Evolutionary conservation across 139 green algal species (phyloP).

Genomic region (Gonium pectorale): DNA sequence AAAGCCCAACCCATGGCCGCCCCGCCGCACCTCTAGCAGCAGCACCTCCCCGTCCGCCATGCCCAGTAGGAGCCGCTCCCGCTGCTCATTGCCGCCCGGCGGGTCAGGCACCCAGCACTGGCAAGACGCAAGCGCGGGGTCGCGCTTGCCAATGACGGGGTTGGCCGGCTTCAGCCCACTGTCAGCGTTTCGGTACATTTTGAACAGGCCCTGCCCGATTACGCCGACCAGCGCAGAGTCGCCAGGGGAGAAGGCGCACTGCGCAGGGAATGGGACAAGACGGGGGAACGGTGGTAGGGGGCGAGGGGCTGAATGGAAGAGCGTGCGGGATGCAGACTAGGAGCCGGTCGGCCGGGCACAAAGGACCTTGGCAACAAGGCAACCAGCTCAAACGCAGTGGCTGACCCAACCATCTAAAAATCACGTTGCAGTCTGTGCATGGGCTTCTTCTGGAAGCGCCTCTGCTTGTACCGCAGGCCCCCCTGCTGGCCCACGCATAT

Average conservation of each 20-base stretch:
- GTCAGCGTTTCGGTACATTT: conserved; percentile 62
- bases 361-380: no score
- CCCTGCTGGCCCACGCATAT: no score
- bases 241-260: conserved; percentile 74
- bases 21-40: conserved; percentile 73
- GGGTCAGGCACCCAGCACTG: conserved; percentile 70
- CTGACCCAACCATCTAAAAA: no score
- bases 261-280: conserved; percentile 2
- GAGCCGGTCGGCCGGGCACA: no score
- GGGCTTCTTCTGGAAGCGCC: no score
- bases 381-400: no score
- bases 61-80: conserved; percentile 82
- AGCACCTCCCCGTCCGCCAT: conserved; percentile 85
- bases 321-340: no score
- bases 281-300: not conserved
- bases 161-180: conserved; percentile 66
- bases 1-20: no score
- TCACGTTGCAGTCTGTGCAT: no score
- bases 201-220: conserved; percentile 77
- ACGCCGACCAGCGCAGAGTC: conserved; percentile 64
- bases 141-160: conserved; percentile 65
- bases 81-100: conserved; percentile 46
- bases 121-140: conserved; percentile 31
- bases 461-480: no score
- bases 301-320: no score